A percentile compares a stretch with the other conserved stretches of the same genome.
phyloP scores from a whole-genome alignment of 148 eudicot species.

The Rhododendron simsii region DNA sequence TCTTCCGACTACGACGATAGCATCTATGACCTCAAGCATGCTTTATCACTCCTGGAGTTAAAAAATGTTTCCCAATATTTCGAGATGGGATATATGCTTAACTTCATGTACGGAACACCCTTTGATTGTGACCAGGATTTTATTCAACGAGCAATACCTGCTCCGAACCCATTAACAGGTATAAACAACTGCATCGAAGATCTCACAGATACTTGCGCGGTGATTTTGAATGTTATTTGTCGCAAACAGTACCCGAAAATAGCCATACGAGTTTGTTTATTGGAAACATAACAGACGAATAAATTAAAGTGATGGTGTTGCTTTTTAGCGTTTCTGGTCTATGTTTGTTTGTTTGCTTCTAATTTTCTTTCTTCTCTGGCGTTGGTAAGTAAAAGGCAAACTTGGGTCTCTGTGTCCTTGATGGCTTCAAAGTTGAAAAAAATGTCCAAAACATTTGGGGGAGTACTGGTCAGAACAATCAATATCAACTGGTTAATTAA shows the following conservation, averaged over 20 bases:
- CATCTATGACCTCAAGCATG: background rate
- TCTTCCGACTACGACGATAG: background rate
- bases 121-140: background rate
- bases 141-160: background rate
- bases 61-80: background rate
- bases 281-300: background rate
- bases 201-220: background rate
- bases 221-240: background rate
- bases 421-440: too few species aligned
- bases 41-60: background rate
- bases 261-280: background rate
- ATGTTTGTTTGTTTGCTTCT: too few species aligned
- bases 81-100: background rate
- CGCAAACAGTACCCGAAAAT: too few species aligned
- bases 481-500: too few species aligned
- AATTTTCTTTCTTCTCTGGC: too few species aligned
- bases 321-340: too few species aligned
- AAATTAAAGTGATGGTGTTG: background rate
- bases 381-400: too few species aligned
- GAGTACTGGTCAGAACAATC: too few species aligned
- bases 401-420: too few species aligned
- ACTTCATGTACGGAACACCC: background rate
- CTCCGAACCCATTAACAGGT: background rate
- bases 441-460: too few species aligned
- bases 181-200: background rate